Evolutionary conservation across 495 filamentous ascomycete species (phyloP).

Genomic region (Thozetella sp.): DNA sequence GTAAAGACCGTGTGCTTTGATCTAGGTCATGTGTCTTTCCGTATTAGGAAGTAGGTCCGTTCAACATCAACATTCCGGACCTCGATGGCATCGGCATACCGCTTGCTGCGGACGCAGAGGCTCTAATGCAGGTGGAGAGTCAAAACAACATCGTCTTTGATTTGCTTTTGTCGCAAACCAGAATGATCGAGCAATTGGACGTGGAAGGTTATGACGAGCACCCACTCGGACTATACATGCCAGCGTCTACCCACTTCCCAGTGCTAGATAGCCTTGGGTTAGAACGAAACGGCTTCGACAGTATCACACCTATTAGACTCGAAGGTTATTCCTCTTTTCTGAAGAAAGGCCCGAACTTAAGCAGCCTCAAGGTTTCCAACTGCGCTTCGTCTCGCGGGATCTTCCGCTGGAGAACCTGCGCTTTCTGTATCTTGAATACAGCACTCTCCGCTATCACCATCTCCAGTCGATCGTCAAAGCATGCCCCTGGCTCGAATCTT

Average conservation of each 20-base stretch:
- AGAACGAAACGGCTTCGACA: neutral
- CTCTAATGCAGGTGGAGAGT: too few relatives aligned
- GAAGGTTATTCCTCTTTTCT: too few relatives aligned
- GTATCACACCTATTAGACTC: neutral
- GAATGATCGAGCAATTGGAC: neutral
- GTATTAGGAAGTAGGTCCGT: too few relatives aligned
- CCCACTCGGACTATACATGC: neutral
- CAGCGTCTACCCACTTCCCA: neutral
- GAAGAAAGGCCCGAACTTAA: neutral
- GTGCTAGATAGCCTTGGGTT: neutral
- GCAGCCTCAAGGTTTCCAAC: neutral
- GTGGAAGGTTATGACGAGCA: neutral
- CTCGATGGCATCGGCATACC: too few relatives aligned
- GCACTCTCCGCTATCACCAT: neutral
- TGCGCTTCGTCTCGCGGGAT: neutral
- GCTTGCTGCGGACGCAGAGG: too few relatives aligned
- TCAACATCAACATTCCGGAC: too few relatives aligned
- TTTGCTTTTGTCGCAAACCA: neutral
- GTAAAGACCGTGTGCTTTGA: too few relatives aligned
- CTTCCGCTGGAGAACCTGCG: neutral
- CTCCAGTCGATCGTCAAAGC: neutral
- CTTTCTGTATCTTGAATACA: neutral
- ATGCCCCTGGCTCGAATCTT: neutral
- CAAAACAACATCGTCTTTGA: too few relatives aligned
- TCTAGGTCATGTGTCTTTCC: too few relatives aligned